phyloP scores from a whole-genome alignment of 768 basidiomycete genomes.

The Lactifluus subvellereus region DNA sequence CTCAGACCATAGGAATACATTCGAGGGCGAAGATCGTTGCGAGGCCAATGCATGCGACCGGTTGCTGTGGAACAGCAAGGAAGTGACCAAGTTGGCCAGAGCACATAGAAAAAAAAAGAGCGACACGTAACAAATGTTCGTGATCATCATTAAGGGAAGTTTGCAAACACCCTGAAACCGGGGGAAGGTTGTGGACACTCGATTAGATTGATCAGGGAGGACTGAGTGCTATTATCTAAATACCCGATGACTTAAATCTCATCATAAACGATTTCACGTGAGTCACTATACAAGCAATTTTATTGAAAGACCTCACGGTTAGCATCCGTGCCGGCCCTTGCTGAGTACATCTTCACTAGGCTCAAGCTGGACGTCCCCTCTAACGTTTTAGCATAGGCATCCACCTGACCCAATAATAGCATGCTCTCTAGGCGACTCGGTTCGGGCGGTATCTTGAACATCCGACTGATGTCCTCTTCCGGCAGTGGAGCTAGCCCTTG shows the following conservation, averaged over 20 bases:
- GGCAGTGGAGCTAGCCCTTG: conserved; percentile 85
- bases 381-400: conserved; percentile 75
- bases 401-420: conserved; percentile 81
- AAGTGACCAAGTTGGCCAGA: too few species aligned
- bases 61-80: too few species aligned
- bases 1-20: too few species aligned
- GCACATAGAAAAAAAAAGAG: too few species aligned
- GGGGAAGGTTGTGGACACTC: background rate
- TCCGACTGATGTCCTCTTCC: conserved; percentile 74
- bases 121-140: too few species aligned
- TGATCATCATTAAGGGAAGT: background rate
- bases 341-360: conserved; percentile 83
- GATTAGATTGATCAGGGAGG: background rate
- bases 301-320: conserved; percentile 16
- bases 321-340: conserved; percentile 36
- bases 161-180: background rate
- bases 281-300: background rate
- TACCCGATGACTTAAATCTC: background rate
- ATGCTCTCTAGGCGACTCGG: conserved; percentile 85
- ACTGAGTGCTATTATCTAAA: background rate
- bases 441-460: conserved; percentile 86
- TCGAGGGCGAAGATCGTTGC: too few species aligned
- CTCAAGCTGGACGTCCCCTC: conserved; percentile 52
- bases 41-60: too few species aligned
- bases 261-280: background rate